phyloP scores from a whole-genome alignment of 441 rosid genomes.

The Metrosideros polymorpha region DNA sequence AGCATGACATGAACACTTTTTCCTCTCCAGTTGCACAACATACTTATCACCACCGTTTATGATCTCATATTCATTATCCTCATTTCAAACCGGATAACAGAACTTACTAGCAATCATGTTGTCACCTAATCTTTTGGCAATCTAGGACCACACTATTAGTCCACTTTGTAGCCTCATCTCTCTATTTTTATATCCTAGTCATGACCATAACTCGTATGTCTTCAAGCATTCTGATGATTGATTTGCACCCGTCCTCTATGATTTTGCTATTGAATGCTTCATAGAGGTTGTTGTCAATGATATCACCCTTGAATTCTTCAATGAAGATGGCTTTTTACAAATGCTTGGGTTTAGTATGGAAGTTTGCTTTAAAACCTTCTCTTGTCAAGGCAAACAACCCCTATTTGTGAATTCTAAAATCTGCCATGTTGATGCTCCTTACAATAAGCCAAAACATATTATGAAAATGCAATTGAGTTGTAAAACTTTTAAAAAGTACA shows the following conservation, averaged over 20 bases:
- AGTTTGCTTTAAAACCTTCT: neutral
- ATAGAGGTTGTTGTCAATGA: neutral
- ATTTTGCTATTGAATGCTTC: neutral
- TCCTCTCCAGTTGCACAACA: neutral
- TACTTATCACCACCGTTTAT: neutral
- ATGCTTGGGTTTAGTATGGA: neutral
- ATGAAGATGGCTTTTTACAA: rapidly evolving
- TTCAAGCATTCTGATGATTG: neutral
- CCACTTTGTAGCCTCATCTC: neutral
- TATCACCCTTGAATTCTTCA: neutral
- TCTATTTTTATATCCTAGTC: neutral
- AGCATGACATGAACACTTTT: neutral
- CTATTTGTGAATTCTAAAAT: neutral
- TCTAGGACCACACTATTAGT: neutral
- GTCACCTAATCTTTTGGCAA: neutral
- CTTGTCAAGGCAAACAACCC: neutral
- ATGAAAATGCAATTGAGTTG: too few species aligned
- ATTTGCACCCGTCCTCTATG: neutral
- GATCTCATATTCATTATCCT: neutral
- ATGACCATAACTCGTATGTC: neutral
- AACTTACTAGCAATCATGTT: neutral
- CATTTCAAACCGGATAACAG: neutral
- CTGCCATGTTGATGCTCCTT: neutral
- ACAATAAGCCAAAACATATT: neutral
- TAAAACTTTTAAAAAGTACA: too few species aligned